phyloP scores from a whole-genome alignment of 2,329 filamentous ascomycete genomes.

The Rhynchosporium secalis region DNA sequence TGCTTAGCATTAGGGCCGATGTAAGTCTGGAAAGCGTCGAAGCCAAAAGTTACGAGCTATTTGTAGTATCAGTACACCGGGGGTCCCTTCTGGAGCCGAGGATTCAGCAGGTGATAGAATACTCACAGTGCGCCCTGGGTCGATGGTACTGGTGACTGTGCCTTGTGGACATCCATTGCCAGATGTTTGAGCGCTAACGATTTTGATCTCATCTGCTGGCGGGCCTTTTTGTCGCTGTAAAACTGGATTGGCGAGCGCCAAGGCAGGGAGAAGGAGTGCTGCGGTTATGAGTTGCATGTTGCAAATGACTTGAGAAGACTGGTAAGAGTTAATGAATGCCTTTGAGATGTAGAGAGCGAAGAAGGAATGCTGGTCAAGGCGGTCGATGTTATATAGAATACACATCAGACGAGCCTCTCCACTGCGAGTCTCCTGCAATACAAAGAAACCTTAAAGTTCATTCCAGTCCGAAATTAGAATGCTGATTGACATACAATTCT shows the following conservation, averaged over 20 bases:
- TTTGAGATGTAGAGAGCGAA: slow-evolving; percentile 6
- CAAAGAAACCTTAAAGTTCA: not conserved
- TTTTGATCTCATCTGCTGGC: slow-evolving; percentile 23
- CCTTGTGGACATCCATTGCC: slow-evolving; percentile 30
- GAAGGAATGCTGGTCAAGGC: slow-evolving; percentile 11
- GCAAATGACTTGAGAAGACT: slow-evolving; percentile 5
- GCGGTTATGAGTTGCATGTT: slow-evolving; percentile 24
- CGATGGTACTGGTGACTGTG: slow-evolving; percentile 22
- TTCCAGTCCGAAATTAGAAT: slow-evolving; percentile 4
- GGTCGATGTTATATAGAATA: slow-evolving; percentile 21
- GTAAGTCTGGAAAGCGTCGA: slow-evolving; percentile 30
- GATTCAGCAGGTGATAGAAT: not conserved
- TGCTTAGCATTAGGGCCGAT: slow-evolving; percentile 26
- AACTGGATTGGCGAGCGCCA: slow-evolving; percentile 23
- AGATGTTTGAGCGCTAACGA: slow-evolving; percentile 23
- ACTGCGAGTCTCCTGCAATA: not conserved
- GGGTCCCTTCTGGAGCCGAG: not conserved
- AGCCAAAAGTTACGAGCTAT: slow-evolving; percentile 22
- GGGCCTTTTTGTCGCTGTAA: not conserved
- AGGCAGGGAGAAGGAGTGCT: slow-evolving; percentile 23
- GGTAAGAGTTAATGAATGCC: slow-evolving; percentile 6
- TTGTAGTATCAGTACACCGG: not conserved
- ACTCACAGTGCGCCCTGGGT: slow-evolving; percentile 24
- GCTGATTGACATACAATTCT: not conserved
- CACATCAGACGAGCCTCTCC: slow-evolving; percentile 1